These are phyloP conservation scores for Rhizoclosmatium sp. DNA, from an alignment of 192 early-diverging fungal genomes.

Conservation along the genomic window DNA sequence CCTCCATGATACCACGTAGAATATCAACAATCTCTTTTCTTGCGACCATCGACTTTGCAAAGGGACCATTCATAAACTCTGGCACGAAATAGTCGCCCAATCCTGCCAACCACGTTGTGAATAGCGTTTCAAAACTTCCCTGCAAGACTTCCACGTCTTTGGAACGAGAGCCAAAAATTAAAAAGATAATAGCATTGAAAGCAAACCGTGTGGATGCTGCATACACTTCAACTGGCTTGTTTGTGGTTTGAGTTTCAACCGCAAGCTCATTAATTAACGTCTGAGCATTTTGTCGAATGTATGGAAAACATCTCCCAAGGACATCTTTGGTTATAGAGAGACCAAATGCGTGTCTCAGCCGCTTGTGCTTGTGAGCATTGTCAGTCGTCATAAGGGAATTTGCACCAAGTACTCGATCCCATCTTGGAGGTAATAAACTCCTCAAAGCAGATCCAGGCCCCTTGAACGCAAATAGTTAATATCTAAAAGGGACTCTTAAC, in stretches of 20 bases:
- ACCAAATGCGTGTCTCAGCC: neutral
- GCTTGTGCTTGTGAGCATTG: neutral
- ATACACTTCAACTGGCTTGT: neutral
- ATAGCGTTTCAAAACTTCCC: neutral
- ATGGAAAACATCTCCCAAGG: neutral
- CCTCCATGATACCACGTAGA: neutral
- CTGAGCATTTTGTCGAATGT: neutral
- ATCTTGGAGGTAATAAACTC: neutral
- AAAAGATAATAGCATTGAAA: constrained; percentile 26
- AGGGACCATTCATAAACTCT: neutral
- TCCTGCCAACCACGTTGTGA: constrained; percentile 5
- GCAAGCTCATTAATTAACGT: neutral
- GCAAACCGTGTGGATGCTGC: neutral
- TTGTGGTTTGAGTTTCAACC: neutral
- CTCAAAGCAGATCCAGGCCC: no score
- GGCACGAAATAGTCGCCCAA: constrained; percentile 18
- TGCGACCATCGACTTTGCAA: constrained; percentile 5
- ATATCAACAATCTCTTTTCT: neutral
- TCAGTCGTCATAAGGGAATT: neutral
- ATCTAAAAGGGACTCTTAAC: no score
- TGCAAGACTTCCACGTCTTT: neutral
- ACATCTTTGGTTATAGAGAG: neutral
- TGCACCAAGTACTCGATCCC: neutral
- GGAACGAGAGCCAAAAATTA: constrained; percentile 1
- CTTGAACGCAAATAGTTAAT: no score